Percentiles rank a stretch among this genome's conserved stretches.
phyloP scores from a whole-genome alignment of 768 basidiomycete genomes.

The Trametes elegans region DNA sequence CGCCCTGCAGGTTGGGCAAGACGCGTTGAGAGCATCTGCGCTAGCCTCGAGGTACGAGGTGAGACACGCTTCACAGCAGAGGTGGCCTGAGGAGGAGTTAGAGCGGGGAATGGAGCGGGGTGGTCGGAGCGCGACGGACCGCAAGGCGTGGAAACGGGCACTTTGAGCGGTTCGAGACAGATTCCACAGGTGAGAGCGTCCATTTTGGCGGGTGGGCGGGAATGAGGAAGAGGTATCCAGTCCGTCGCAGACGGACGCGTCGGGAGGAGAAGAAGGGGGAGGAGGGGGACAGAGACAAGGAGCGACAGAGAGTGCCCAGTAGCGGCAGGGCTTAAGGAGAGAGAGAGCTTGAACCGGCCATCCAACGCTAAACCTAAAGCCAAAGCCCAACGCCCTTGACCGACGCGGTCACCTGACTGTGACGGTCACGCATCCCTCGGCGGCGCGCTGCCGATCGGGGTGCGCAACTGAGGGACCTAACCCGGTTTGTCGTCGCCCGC shows the following conservation, averaged over 20 bases:
- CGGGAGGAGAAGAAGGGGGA: neutral
- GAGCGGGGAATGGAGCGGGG: neutral
- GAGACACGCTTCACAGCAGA: conserved; percentile 33
- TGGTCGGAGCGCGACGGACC: conserved; percentile 18
- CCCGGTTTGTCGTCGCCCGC: too few species aligned
- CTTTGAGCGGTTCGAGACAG: conserved; percentile 30
- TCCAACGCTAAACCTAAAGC: neutral
- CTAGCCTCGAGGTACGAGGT: conserved; percentile 25
- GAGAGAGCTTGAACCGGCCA: neutral
- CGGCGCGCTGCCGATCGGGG: too few species aligned
- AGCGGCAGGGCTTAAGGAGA: neutral
- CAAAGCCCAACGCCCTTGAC: neutral
- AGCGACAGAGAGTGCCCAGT: neutral
- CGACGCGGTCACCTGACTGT: conserved; percentile 13
- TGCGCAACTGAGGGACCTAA: too few species aligned
- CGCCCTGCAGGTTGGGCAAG: conserved; percentile 33
- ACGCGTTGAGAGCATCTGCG: conserved; percentile 27
- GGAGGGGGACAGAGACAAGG: too few species aligned
- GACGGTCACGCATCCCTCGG: neutral
- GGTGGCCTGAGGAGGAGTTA: conserved; percentile 25
- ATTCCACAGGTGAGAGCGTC: conserved; percentile 26
- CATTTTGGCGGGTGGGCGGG: conserved; percentile 1
- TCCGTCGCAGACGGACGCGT: conserved; percentile 18
- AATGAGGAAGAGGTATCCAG: conserved; percentile 11
- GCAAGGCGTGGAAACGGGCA: conserved; percentile 33